Conservation (phyloP, 2,329 filamentous ascomycete species). For the Zymoseptoria pseudotritici region DNA sequence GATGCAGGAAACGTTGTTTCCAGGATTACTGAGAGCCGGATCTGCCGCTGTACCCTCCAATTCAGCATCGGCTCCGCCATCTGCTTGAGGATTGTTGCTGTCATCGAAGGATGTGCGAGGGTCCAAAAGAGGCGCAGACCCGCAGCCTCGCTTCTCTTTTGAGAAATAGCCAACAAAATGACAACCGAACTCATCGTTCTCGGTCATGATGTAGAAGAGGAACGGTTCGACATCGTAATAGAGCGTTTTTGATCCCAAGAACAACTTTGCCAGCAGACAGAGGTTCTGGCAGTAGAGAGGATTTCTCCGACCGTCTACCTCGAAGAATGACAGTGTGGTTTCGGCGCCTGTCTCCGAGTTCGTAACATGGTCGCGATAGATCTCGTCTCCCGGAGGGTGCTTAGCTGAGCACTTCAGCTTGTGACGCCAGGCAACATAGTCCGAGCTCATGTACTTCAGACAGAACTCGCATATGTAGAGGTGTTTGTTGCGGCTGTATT, state of each 20-base stretch:
- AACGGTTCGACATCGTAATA: constrained; percentile 98
- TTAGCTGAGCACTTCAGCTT: constrained; percentile 93
- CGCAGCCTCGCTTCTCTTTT: constrained; percentile 72
- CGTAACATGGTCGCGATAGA: constrained; percentile 83
- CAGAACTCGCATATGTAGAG: constrained; percentile 99
- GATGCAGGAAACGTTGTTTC: constrained; percentile 95
- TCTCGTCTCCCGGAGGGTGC: constrained; percentile 94
- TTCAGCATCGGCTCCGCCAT: constrained; percentile 12
- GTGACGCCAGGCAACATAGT: constrained; percentile 95
- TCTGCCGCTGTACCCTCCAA: constrained; percentile 20
- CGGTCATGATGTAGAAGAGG: constrained; percentile 93
- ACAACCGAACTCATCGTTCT: constrained; percentile 83
- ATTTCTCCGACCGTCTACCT: constrained; percentile 94
- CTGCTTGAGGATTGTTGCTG: constrained; percentile 10
- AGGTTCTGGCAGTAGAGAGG: constrained; percentile 98
- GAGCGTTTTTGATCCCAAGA: constrained; percentile 95
- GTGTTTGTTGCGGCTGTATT: constrained; percentile 92
- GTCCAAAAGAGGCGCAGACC: constrained; percentile 55
- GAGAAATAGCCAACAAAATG: constrained; percentile 99
- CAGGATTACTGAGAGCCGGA: constrained; percentile 28
- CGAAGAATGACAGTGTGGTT: constrained; percentile 67
- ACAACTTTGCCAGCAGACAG: constrained; percentile 90
- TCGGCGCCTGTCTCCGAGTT: constrained; percentile 29
- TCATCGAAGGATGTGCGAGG: constrained; percentile 23
- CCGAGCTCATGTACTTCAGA: constrained; percentile 98